These are phyloP conservation scores for Rheum nobile DNA, from an alignment of 148 eudicot species.

Conservation along the genomic window DNA sequence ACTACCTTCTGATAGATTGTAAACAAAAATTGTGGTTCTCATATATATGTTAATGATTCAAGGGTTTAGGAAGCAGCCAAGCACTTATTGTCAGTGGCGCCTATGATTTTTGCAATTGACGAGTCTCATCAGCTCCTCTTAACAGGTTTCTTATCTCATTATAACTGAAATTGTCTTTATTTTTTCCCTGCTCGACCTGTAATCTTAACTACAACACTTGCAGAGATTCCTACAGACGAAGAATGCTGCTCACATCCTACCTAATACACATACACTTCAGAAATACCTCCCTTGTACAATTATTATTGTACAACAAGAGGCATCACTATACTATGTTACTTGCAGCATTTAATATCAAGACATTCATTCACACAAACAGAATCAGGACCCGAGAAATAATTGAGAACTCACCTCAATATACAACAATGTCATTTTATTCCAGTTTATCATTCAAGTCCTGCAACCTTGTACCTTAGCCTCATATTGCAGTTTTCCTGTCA, in stretches of 20 bases:
- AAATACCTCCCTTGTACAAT: neutral
- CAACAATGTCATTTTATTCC: neutral
- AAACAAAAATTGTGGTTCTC: neutral
- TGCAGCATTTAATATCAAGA: neutral
- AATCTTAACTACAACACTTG: neutral
- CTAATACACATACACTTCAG: neutral
- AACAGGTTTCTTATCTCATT: neutral
- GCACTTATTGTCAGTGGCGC: neutral
- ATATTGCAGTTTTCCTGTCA: slow-evolving; percentile 4
- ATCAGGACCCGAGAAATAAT: neutral
- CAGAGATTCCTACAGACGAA: neutral
- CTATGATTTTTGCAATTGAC: neutral
- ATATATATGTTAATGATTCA: neutral
- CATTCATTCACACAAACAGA: neutral
- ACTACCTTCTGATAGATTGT: neutral
- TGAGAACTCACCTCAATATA: slow-evolving; percentile 1
- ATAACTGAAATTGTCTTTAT: neutral
- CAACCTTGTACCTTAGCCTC: slow-evolving; percentile 11
- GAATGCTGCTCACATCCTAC: slow-evolving; percentile 1
- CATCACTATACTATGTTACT: neutral
- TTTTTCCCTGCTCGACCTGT: neutral
- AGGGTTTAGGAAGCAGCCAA: neutral
- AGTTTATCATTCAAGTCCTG: slow-evolving; percentile 5
- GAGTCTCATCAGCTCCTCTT: neutral
- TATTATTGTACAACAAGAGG: neutral